Percentiles rank a stretch among this genome's conserved stretches.
phyloP scores from a whole-genome alignment of 1,284 basidiomycete species.

The Sutorius eximius region DNA sequence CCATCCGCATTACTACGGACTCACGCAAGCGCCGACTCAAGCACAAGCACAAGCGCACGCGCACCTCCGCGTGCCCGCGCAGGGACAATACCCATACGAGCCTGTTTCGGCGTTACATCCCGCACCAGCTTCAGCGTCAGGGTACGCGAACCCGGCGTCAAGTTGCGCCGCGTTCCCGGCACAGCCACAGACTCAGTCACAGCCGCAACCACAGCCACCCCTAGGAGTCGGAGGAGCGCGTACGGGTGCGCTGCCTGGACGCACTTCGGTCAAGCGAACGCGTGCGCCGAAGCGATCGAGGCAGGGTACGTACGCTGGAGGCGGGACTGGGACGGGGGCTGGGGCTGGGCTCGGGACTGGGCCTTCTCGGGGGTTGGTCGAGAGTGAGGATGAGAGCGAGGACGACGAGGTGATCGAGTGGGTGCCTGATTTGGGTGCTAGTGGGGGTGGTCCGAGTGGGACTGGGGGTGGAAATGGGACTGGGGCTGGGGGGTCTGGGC shows the following conservation, averaged over 20 bases:
- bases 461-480: neutral
- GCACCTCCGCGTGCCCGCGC: conserved; percentile 4
- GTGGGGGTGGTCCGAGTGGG: neutral
- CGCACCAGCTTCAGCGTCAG: conserved; percentile 5
- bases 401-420: conserved; percentile 32
- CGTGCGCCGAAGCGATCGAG: conserved; percentile 26
- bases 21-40: conserved; percentile 6
- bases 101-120: conserved; percentile 3
- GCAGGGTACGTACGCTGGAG: neutral
- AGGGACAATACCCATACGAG: conserved; percentile 12
- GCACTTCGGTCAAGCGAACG: conserved; percentile 20
- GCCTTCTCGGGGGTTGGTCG: conserved; percentile 4
- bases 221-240: neutral
- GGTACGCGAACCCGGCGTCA: neutral
- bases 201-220: neutral
- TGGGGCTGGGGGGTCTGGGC: conserved; percentile 10
- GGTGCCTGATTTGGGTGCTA: conserved; percentile 13
- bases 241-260: neutral
- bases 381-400: conserved; percentile 35
- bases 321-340: no score
- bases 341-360: neutral
- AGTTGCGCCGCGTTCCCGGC: conserved; percentile 3
- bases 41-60: neutral
- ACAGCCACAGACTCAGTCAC: neutral
- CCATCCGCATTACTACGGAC: neutral